Evolutionary conservation across 2,329 filamentous ascomycete species (phyloP).

Genomic region (Thelonectria discophora): DNA sequence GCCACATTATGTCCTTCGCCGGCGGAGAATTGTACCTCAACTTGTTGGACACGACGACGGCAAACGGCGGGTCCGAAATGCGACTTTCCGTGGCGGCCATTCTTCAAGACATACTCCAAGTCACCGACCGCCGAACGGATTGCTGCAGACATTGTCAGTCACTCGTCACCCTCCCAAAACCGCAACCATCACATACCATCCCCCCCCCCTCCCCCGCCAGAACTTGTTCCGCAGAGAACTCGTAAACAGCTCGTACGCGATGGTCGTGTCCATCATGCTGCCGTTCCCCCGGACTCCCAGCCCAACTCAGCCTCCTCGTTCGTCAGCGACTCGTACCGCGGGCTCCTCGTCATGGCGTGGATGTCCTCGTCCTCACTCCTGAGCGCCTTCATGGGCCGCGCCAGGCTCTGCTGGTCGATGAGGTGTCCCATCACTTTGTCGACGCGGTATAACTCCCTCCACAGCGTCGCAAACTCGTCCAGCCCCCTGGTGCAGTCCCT

Average conservation of each 20-base stretch:
- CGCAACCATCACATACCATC: not conserved
- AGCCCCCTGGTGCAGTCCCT: no score
- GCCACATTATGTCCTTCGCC: not conserved
- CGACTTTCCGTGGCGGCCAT: not conserved
- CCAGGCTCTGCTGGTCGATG: no score
- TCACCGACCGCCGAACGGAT: not conserved
- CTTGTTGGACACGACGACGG: not conserved
- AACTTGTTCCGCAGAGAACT: not conserved
- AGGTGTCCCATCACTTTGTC: no score
- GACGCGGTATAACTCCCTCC: no score
- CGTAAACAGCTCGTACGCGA: not conserved
- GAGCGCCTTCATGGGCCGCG: no score
- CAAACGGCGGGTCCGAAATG: not conserved
- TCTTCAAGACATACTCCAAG: not conserved
- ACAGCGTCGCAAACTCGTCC: no score
- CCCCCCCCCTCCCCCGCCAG: not conserved
- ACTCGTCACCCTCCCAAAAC: not conserved
- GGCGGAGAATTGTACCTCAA: not conserved
- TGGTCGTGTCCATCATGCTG: not conserved
- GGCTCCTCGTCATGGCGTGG: no score
- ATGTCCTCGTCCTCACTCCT: no score
- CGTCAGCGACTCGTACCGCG: no score
- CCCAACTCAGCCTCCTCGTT: not conserved
- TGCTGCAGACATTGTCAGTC: not conserved
- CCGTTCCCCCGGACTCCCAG: not conserved